These are phyloP conservation scores for Termitomyces sp. DNA, from an alignment of 768 basidiomycete genomes.

Conservation along the genomic window DNA sequence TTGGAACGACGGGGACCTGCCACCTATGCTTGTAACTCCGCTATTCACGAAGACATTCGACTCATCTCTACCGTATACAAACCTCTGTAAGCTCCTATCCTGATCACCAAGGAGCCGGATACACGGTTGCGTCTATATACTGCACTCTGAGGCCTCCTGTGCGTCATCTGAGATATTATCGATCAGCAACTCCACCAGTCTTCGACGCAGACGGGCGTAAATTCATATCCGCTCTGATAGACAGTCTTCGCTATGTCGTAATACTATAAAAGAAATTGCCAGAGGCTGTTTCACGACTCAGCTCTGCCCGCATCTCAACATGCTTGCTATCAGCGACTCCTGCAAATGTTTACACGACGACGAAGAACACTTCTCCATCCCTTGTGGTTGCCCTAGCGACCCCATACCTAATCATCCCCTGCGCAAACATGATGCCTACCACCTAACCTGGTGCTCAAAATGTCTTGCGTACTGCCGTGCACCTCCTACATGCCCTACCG, in stretches of 20 bases:
- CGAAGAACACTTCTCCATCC: constrained; percentile 25
- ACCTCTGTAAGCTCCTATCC: constrained; percentile 13
- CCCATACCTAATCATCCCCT: constrained; percentile 24
- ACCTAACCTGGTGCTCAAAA: constrained; percentile 28
- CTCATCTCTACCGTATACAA: constrained; percentile 13
- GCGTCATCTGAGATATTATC: constrained; percentile 9
- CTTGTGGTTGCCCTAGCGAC: constrained; percentile 32
- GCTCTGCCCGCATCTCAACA: neutral
- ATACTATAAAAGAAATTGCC: constrained; percentile 7
- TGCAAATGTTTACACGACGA: constrained; percentile 20
- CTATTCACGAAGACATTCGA: constrained; percentile 8
- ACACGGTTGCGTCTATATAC: constrained; percentile 8
- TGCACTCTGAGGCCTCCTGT: constrained; percentile 6
- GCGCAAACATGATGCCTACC: constrained; percentile 28
- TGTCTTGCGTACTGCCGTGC: constrained; percentile 27
- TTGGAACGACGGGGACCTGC: constrained; percentile 12
- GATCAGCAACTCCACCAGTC: constrained; percentile 12
- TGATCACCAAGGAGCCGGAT: constrained; percentile 6
- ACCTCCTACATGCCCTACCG: constrained; percentile 20
- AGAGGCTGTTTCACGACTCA: neutral
- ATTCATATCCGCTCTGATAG: constrained; percentile 16
- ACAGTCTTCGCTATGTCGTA: constrained; percentile 3
- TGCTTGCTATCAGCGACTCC: neutral
- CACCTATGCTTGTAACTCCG: constrained; percentile 11
- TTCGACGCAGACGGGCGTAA: constrained; percentile 8